A percentile compares a stretch with the other conserved stretches of the same genome.
phyloP scores from a whole-genome alignment of 306 rosid genomes.

The Macrotyloma uniflorum region DNA sequence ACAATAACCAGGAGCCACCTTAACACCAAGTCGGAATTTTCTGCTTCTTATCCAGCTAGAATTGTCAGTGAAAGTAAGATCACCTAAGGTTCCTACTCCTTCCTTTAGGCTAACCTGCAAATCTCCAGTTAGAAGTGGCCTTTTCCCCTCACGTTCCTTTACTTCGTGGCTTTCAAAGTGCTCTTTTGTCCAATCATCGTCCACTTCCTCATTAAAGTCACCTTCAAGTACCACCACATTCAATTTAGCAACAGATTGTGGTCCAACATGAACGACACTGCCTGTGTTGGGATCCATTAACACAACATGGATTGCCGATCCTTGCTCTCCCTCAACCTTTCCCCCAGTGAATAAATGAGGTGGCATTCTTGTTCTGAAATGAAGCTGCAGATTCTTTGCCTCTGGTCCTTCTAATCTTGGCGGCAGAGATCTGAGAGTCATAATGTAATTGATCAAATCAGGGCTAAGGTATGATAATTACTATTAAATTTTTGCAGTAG shows the following conservation, averaged over 20 bases:
- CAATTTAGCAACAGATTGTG: constrained; percentile 66
- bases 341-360: constrained; percentile 89
- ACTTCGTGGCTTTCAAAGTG: constrained; percentile 72
- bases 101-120: constrained; percentile 72
- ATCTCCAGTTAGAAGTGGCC: constrained; percentile 85
- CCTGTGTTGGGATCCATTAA: constrained; percentile 64
- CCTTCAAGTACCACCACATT: constrained; percentile 86
- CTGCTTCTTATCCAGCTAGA: constrained; percentile 94
- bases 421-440: constrained; percentile 55
- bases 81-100: constrained; percentile 83
- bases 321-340: constrained; percentile 89
- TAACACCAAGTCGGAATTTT: constrained; percentile 84
- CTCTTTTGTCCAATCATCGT: constrained; percentile 64
- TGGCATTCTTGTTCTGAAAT: constrained; percentile 82
- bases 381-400: constrained; percentile 65
- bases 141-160: constrained; percentile 86
- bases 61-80: constrained; percentile 85
- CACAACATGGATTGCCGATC: constrained; percentile 66
- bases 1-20: constrained; percentile 64
- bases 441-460: constrained; percentile 26
- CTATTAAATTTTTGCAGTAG: neutral
- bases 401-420: constrained; percentile 61
- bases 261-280: constrained; percentile 63
- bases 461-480: neutral
- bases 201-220: constrained; percentile 69